phyloP scores from a whole-genome alignment of 306 rosid genomes.

The Acacia melanoxylon region DNA sequence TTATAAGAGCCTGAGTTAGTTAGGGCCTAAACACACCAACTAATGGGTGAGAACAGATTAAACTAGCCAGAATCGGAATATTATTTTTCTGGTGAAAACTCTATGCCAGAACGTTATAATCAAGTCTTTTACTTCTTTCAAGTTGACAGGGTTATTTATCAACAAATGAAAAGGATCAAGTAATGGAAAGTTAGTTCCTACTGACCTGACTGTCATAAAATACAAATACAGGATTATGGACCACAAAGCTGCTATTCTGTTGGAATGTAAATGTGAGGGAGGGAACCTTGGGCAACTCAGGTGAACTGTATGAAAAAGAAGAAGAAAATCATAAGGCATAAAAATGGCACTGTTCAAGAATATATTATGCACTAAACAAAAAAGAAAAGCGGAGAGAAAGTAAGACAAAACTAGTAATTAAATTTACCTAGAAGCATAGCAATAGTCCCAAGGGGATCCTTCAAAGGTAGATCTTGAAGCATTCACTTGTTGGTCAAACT shows the following conservation, averaged over 20 bases:
- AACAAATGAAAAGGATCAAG: slow-evolving; percentile 14
- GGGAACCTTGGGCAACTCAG: slow-evolving; percentile 67
- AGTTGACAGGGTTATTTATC: neutral
- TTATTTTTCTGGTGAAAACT: neutral
- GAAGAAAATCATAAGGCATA: slow-evolving; percentile 6
- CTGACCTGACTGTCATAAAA: slow-evolving; percentile 57
- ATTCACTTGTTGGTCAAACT: slow-evolving; percentile 78
- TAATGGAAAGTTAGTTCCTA: slow-evolving; percentile 20
- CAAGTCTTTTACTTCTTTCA: slow-evolving; percentile 3
- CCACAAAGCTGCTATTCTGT: slow-evolving; percentile 77
- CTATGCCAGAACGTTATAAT: neutral
- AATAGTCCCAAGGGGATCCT: slow-evolving; percentile 83
- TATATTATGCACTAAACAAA: neutral
- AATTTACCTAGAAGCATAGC: slow-evolving; percentile 69
- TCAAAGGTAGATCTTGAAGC: slow-evolving; percentile 56
- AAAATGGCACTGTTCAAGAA: slow-evolving; percentile 8
- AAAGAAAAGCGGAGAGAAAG: neutral
- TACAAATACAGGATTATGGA: slow-evolving; percentile 59
- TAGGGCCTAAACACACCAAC: neutral
- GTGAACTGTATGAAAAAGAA: slow-evolving; percentile 43
- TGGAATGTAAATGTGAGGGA: slow-evolving; percentile 66
- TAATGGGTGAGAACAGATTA: neutral
- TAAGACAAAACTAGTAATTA: slow-evolving; percentile 18
- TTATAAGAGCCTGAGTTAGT: neutral
- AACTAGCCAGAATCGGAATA: neutral